Base-by-base conservation (phyloP, 345 rosid species). In the Tarenaya hassleriana region DNA sequence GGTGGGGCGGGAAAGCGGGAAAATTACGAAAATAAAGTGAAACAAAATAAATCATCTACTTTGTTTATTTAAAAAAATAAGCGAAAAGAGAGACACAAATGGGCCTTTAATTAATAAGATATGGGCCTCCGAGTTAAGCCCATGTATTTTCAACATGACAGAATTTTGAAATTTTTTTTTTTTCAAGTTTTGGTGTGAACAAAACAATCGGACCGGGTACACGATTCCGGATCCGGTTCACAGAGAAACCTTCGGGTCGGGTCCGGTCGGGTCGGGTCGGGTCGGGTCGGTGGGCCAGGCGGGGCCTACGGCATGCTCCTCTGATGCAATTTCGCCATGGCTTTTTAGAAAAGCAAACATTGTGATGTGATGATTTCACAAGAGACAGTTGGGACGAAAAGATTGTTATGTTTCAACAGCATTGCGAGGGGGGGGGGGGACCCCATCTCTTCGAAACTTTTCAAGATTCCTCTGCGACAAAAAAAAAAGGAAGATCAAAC, bases 311-410 rank as follows among this genome's bases (percentile, higher is more conserved):
- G 63, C 16, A 63, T n/a, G n/a, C n/a, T n/a, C n/a, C n/a, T n/a
- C n/a, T n/a, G n/a, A n/a, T n/a, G n/a, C n/a, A n/a, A n/a, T n/a
- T n/a, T 41, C 24, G 53, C 46, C 64, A 52, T 65, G 60, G 31
- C 64, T 50, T 66, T 65, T 58, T 45, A 58, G 49, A 66, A 52
- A 58, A 52, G 60, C 70, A 66, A 51, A 66, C 64, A 66, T 58
- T n/a, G n/a, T n/a, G n/a, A 62, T 46, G 61, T 33, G 31, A 38
- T 62, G 60, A 55, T 48, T 53, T 63, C 61, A 38, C 34, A 16
- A 55, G 34, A 63, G 43, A 63, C n/a, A n/a, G n/a, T n/a, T n/a
- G n/a, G n/a, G n/a, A n/a, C n/a, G n/a, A n/a, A n/a, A n/a, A n/a
- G n/a, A n/a, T n/a, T n/a, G n/a, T n/a, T n/a, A 53, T 62, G 49